Evolutionary conservation across 768 basidiomycete species (phyloP), one percentile per base, ranked within the genome.

Genomic region (Pisolithus marmoratus): DNA sequence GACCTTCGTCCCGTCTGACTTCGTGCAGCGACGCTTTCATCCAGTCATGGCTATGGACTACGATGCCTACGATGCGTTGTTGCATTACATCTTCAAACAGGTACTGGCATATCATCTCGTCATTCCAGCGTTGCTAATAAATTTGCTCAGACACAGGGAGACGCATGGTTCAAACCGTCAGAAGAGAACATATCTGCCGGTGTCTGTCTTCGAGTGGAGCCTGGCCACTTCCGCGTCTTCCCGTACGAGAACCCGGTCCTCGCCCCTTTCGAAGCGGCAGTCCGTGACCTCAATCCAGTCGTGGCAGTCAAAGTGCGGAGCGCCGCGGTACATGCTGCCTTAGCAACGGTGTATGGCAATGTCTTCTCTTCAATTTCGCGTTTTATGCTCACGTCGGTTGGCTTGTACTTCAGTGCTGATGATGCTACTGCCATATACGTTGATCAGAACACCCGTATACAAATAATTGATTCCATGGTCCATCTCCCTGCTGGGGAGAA

Each of bases 121-220:
- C 15, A 37, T 53, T 47, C 15, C 20, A 38, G 9, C 7, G 3
- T 3, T 14, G 6, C 45, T 59, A 43, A 51, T 8, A 42, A 17
- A 45, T 15, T 8, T 51, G 41, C 69, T 22, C 71, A 89, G 85
- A 90, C 88, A 1, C 85, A 88, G 62, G 82, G 84, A 2, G 87
- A 89, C 53, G 84, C 88, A 7, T 90, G 88, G 88, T 90, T 90
- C 68, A 90, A 89, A 60, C 87, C 87, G 4, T 81, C 87, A 0
- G 85, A 88, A 60, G 88, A 91, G 68, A 90, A 88, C 61, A 72
- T 89, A 48, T 81, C 85, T 52, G 85, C 84, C 0, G 88, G 88
- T 44, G 87, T 91, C 56, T 90, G 86, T 61, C 67, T 91, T 20
- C 77, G 88, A 40, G 79, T 87, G 22, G 78, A 83, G 47, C 72